A percentile compares a stretch with the other conserved stretches of the same genome.
phyloP scores from a whole-genome alignment of 2,329 filamentous ascomycete species.

The Fusarium redolens region DNA sequence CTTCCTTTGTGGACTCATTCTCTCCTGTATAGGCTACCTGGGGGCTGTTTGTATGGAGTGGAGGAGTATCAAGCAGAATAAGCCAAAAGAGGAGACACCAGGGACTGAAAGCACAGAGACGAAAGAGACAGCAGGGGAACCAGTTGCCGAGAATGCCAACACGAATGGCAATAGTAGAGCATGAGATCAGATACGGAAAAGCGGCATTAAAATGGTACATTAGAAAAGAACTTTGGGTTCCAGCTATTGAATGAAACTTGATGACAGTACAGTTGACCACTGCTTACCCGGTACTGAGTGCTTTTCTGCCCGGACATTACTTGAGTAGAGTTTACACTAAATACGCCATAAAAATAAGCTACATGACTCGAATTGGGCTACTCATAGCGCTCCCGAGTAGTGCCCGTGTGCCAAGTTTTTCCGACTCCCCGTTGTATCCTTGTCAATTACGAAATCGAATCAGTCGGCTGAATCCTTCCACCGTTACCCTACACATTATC shows the following conservation, averaged over 20 bases:
- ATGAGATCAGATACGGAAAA: neutral
- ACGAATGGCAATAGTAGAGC: neutral
- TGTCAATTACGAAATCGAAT: neutral
- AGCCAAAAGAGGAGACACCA: neutral
- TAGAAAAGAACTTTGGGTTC: neutral
- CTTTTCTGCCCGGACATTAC: neutral
- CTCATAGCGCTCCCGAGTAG: neutral
- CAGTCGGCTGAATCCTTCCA: neutral
- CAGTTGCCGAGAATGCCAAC: neutral
- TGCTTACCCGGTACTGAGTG: neutral
- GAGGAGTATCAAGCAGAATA: neutral
- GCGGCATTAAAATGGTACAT: too few species aligned
- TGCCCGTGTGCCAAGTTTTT: neutral
- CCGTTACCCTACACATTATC: neutral
- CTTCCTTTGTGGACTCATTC: neutral
- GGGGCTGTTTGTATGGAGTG: neutral
- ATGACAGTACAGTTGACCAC: neutral
- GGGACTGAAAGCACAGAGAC: neutral
- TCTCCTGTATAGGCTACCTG: neutral
- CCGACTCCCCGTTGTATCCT: neutral
- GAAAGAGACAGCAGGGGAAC: neutral
- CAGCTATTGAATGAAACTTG: neutral
- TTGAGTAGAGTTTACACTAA: neutral
- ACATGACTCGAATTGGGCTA: neutral
- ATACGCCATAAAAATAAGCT: neutral